Conservation (phyloP, 2,329 filamentous ascomycete species). For the Neonectria hederae region DNA sequence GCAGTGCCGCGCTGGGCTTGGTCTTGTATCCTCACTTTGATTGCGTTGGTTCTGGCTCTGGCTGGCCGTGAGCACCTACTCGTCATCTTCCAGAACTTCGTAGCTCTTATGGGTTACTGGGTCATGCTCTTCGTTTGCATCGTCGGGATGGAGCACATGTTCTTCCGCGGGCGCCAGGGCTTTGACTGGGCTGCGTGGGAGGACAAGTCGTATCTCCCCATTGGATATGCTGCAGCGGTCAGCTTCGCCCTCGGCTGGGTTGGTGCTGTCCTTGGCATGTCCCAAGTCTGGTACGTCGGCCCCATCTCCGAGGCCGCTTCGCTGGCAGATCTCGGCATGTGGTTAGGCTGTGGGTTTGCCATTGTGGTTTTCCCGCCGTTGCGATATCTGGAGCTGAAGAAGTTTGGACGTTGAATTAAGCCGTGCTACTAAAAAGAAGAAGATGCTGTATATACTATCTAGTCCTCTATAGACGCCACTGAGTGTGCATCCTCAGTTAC, state of each 20-base stretch:
- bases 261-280: slow-evolving; percentile 67
- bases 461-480: background rate
- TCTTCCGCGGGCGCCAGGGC: slow-evolving; percentile 53
- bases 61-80: slow-evolving; percentile 64
- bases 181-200: slow-evolving; percentile 59
- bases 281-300: slow-evolving; percentile 66
- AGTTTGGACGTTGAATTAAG: slow-evolving; percentile 33
- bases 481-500: background rate
- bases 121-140: slow-evolving; percentile 62
- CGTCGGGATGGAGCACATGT: slow-evolving; percentile 54
- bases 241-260: slow-evolving; percentile 57
- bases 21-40: slow-evolving; percentile 61
- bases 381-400: slow-evolving; percentile 43
- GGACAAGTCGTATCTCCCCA: slow-evolving; percentile 54
- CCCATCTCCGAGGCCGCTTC: slow-evolving; percentile 64
- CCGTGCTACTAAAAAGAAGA: background rate
- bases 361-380: slow-evolving; percentile 54
- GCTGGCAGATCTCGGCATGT: slow-evolving; percentile 59
- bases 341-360: slow-evolving; percentile 72
- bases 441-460: background rate
- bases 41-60: slow-evolving; percentile 66
- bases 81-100: slow-evolving; percentile 62
- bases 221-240: slow-evolving; percentile 55
- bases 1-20: slow-evolving; percentile 64
- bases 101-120: slow-evolving; percentile 65